phyloP scores from a whole-genome alignment of 2,329 filamentous ascomycete species.

The Rutstroemia sp. region DNA sequence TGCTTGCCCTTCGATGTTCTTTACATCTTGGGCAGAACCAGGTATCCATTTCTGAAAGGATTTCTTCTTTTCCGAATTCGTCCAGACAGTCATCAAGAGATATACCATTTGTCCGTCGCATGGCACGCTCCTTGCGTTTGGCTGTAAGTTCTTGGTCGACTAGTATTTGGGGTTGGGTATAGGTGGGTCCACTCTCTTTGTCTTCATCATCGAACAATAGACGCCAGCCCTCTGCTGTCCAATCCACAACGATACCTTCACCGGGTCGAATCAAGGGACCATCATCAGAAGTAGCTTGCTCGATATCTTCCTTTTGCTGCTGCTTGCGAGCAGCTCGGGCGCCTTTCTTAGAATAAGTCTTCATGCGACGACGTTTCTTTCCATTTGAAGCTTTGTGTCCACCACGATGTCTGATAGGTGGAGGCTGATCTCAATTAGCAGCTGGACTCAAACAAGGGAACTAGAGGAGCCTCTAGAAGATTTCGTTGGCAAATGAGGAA shows the following conservation, averaged over 20 bases:
- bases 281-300: constrained; percentile 33
- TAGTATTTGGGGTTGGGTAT: constrained; percentile 36
- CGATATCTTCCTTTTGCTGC: constrained; percentile 10
- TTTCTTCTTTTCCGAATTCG: constrained; percentile 90
- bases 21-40: constrained; percentile 98
- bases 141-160: constrained; percentile 58
- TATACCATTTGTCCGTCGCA: constrained; percentile 67
- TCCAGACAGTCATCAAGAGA: constrained; percentile 84
- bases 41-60: constrained; percentile 88
- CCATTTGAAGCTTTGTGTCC: constrained; percentile 19
- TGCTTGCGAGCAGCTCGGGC: constrained; percentile 17
- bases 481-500: background rate
- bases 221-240: constrained; percentile 64
- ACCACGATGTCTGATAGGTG: too few relatives aligned
- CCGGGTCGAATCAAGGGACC: constrained; percentile 68
- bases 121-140: constrained; percentile 53
- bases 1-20: constrained; percentile 82
- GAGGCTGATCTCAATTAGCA: too few relatives aligned
- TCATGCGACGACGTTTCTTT: constrained; percentile 24
- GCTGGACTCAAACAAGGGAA: constrained; percentile 21
- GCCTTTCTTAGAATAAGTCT: constrained; percentile 34
- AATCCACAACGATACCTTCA: constrained; percentile 84
- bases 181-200: constrained; percentile 44
- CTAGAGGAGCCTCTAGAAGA: constrained; percentile 26
- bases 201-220: constrained; percentile 51